phyloP scores from a whole-genome alignment of 169 alveolate genomes.

The Plasmodium chabaudi region DNA sequence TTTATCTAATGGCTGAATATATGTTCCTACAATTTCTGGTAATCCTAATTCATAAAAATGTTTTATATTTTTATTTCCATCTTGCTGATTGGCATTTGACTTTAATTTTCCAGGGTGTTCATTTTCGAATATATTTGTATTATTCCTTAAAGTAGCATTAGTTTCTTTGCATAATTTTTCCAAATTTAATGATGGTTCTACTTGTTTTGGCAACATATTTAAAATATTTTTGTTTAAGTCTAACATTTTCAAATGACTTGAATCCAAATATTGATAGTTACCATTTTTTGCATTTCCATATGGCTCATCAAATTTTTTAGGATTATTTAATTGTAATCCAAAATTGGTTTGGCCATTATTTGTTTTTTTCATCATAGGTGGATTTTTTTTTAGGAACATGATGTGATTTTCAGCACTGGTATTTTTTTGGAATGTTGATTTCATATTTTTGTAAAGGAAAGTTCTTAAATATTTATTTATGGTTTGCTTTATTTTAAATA shows the following conservation, averaged over 20 bases:
- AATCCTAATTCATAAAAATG: constrained; percentile 60
- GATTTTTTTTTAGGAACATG: constrained; percentile 26
- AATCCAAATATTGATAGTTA: constrained; percentile 68
- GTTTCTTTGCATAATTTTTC: constrained; percentile 71
- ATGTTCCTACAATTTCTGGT: constrained; percentile 68
- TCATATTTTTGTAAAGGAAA: constrained; percentile 18
- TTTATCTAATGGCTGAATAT: constrained; percentile 70
- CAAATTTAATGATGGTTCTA: constrained; percentile 69
- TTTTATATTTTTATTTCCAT: constrained; percentile 24
- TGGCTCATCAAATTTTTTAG: constrained; percentile 8
- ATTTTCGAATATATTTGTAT: neutral
- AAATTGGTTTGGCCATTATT: constrained; percentile 19
- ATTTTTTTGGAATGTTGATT: constrained; percentile 39
- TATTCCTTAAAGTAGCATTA: constrained; percentile 18
- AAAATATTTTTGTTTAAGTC: constrained; percentile 60
- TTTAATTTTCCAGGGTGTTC: neutral
- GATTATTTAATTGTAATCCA: constrained; percentile 27
- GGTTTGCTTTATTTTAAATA: too few relatives aligned
- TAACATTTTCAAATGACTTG: constrained; percentile 74
- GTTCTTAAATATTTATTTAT: too few relatives aligned
- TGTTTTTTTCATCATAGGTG: constrained; percentile 17
- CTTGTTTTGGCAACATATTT: constrained; percentile 63
- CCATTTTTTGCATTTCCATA: constrained; percentile 15
- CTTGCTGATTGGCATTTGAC: constrained; percentile 1
- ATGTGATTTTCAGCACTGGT: constrained; percentile 13